These are phyloP conservation scores for Cryphonectria japonica DNA, from an alignment of 2,329 filamentous ascomycete genomes.

Conservation along the genomic window DNA sequence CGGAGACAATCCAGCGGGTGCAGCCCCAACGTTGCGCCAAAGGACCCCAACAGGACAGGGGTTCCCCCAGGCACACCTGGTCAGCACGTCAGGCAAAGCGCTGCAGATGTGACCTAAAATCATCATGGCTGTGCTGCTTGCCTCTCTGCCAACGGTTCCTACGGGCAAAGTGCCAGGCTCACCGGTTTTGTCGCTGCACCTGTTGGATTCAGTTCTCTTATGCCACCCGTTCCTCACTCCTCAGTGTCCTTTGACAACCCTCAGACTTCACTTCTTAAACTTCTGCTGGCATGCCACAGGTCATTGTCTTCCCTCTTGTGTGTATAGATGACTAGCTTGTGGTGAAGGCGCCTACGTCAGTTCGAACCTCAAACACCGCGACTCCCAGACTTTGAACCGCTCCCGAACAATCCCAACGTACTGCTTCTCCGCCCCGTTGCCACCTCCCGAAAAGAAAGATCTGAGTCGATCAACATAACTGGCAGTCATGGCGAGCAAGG, in stretches of 20 bases:
- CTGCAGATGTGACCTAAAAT: slow-evolving; percentile 7
- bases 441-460: no score
- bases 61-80: background rate
- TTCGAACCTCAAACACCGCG: background rate
- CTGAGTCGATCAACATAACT: slow-evolving; percentile 22
- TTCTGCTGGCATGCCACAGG: background rate
- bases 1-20: background rate
- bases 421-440: background rate
- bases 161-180: background rate
- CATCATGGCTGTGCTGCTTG: slow-evolving; percentile 16
- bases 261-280: background rate
- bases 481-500: slow-evolving; percentile 42
- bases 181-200: slow-evolving; percentile 9
- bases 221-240: background rate
- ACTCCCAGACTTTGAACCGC: background rate
- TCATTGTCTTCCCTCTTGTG: background rate
- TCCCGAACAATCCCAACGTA: background rate
- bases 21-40: background rate
- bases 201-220: background rate
- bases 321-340: background rate
- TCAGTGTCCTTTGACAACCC: background rate
- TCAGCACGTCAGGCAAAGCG: slow-evolving; percentile 11
- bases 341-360: background rate
- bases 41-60: background rate
- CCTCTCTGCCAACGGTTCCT: background rate